Percentiles rank a stretch among this genome's conserved stretches.
phyloP scores from a whole-genome alignment of 805 yeast genomes.

The Saturnispora quitensis region DNA sequence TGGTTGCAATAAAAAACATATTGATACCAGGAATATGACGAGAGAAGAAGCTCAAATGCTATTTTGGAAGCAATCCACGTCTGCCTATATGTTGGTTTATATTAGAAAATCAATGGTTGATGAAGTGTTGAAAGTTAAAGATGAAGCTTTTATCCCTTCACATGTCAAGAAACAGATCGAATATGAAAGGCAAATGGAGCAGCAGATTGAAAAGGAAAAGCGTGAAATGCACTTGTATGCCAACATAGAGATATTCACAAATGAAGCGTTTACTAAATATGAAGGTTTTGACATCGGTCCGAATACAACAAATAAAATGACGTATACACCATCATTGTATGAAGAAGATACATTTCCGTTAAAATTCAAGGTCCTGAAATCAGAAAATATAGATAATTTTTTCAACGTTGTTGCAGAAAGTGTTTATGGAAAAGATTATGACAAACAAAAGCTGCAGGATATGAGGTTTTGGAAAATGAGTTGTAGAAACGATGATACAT shows the following conservation, averaged over 20 bases:
- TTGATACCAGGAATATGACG: slow-evolving; percentile 41
- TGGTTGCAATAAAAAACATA: slow-evolving; percentile 62
- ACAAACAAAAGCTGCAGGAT: slow-evolving; percentile 11
- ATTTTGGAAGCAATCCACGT: slow-evolving; percentile 70
- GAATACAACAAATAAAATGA: slow-evolving; percentile 38
- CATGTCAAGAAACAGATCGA: slow-evolving; percentile 61
- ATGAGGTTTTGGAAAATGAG: slow-evolving; percentile 59
- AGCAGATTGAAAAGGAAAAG: slow-evolving; percentile 43
- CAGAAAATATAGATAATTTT: slow-evolving; percentile 43
- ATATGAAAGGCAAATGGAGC: slow-evolving; percentile 51
- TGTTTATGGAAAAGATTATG: slow-evolving; percentile 27
- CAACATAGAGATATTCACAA: slow-evolving; percentile 48
- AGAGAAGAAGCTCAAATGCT: slow-evolving; percentile 56
- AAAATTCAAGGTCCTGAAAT: slow-evolving; percentile 44
- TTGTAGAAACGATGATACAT: slow-evolving; percentile 61
- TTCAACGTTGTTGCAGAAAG: slow-evolving; percentile 39
- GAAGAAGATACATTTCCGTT: slow-evolving; percentile 40
- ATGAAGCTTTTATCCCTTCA: slow-evolving; percentile 50
- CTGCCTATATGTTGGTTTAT: slow-evolving; percentile 96
- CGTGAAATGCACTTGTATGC: slow-evolving; percentile 66
- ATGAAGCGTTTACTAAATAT: slow-evolving; percentile 44
- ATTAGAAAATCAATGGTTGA: slow-evolving; percentile 54
- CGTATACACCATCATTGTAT: slow-evolving; percentile 42
- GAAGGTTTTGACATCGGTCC: slow-evolving; percentile 74
- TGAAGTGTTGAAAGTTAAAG: slow-evolving; percentile 49